Base-by-base conservation (phyloP, 345 rosid genomes). In the Syzygium aqueum region DNA sequence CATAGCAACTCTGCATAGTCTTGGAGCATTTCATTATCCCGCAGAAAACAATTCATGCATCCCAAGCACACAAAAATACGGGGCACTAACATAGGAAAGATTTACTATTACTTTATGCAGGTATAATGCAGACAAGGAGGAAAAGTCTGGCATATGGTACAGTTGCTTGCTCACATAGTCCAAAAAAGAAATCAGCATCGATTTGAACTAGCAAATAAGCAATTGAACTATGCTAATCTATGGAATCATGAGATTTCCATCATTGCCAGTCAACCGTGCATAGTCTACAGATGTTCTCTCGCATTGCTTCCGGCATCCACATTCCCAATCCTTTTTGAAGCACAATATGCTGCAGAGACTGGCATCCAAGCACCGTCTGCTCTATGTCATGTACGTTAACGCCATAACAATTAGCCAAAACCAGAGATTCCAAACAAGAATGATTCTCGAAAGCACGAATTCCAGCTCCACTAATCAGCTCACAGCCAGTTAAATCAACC, bases 401-500 rank as follows among this genome's bases (percentile, higher is more conserved):
- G 46, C 57, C 30, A 17, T 87, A 27, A 88, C 93, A 89, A 52
- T 89, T 88, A 88, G 89, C 88, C 90, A 93, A 87, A 30, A 86
- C 89, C 27, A 92, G 85, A 82, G 84, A 51, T 65, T 92, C 94
- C 85, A 92, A 84, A 49, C 86, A 51, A 54, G 78, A 49, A 51
- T 91, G 94, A 85, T 78, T 25, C 49, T 54, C 91, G 67, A 93
- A 91, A 37, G 89, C 88, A 43, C 88, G 86, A 53, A 92, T 40
- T 16, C 93, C 93, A 59, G 86, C 89, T 43, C 92, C 92, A 21
- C 90, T 91, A 12, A 92, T 88, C 89, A 88, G 84, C 84, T 90
- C 93, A 46, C 91, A 92, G 15, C 95, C 94, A 7, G 93, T 91
- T 53, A 93, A 88, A 89, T 91, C 90, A 49, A 91, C 59, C 22